Base-by-base conservation (phyloP, 495 filamentous ascomycete genomes). In the Lophiostoma macrostomum region DNA sequence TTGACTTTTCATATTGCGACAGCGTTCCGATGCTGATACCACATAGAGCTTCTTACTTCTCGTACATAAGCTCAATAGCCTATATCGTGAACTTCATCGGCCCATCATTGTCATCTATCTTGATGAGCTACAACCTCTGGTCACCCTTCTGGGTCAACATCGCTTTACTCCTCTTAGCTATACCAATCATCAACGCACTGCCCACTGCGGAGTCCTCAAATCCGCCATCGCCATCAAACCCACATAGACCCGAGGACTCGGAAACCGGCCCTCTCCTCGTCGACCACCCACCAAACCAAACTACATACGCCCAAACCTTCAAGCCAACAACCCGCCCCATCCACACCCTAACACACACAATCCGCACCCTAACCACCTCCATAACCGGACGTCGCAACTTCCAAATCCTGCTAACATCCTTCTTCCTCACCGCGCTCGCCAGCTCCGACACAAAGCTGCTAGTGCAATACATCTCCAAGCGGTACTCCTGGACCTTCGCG, bases 401-500 rank as follows among this genome's bases (percentile, higher is more conserved):
- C 32, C 55, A 60, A 23, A 20, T 60, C 8, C 45, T 64, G 6
- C 34, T 64, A n/a, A 31, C 25, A 7, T 58, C 54, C 4, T 64
- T 60, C 42, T 56, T 59, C 22, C 50, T 64, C 16, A 58, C 60
- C 2, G 49, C 56, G 3, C 50, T 64, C 4, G 60, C 60, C 3
- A 64, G 60, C 45, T 56, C 50, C 1, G 54, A 64, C 28, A 64
- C 60, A 1, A 58, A 53, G 18, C 27, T 64, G 3, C 56, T 64
- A 5, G 56, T 64, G 5, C 60, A 56, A 22, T 64, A 64, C 39
- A 64, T 64, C 24, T 64, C 60, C 4, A 60, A 60, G 36, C 36
- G 60, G n/a, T 64, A 64, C 32, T 31, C 54, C 24, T 64, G 60
- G 60, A 60, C 38, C 10, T 64, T 64, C 35, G 60, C 56, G 31